Conservation (phyloP, 805 yeast species). For the Babjeviella inositovora region DNA sequence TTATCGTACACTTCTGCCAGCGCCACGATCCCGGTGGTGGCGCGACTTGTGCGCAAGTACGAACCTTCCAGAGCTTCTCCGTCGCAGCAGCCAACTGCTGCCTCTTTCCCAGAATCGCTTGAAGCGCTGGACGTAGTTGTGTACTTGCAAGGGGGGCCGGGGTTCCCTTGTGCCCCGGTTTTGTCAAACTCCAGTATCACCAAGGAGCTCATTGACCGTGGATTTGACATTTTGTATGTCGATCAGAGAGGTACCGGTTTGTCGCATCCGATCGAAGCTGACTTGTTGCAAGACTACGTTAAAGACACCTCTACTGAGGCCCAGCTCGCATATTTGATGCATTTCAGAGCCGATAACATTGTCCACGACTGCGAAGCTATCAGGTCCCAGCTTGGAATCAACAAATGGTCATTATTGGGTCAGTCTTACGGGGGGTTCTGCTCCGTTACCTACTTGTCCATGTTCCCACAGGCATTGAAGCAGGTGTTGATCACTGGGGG, state of each 20-base stretch:
- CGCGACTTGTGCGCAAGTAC: conserved; percentile 7
- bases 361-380: conserved; percentile 32
- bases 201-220: conserved; percentile 20
- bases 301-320: conserved; percentile 5
- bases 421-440: conserved; percentile 44
- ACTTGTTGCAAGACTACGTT: conserved; percentile 4
- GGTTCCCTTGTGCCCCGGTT: conserved; percentile 19
- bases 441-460: conserved; percentile 28
- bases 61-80: conserved; percentile 1
- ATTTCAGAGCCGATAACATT: conserved; percentile 37
- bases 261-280: conserved; percentile 25
- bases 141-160: conserved; percentile 41
- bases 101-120: conserved; percentile 5
- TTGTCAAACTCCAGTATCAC: conserved; percentile 14
- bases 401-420: conserved; percentile 35
- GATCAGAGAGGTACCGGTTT: conserved; percentile 54
- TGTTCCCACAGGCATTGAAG: conserved; percentile 19
- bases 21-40: conserved; percentile 5
- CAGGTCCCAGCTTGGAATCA: conserved; percentile 15
- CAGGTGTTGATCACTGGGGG: conserved; percentile 39
- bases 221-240: conserved; percentile 23
- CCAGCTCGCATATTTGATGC: conserved; percentile 20
- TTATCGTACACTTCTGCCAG: conserved; percentile 6
- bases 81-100: conserved; percentile 1
- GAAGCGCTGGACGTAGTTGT: conserved; percentile 15